These are phyloP conservation scores for Elsinoe fawcettii DNA, from an alignment of 2,329 filamentous ascomycete genomes.

Conservation along the genomic window DNA sequence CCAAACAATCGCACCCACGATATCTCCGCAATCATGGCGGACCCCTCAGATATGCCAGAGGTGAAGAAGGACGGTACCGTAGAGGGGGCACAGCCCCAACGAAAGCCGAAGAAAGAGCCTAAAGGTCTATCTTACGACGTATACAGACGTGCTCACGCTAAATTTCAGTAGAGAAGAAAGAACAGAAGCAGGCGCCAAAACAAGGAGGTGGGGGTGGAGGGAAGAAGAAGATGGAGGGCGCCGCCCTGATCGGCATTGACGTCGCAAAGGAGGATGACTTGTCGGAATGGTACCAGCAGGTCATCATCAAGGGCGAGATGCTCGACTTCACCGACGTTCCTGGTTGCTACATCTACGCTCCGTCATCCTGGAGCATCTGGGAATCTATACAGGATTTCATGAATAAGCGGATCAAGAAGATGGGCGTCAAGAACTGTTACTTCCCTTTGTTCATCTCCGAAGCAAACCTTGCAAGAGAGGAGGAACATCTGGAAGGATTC, in stretches of 20 bases:
- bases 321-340: slow-evolving; percentile 97
- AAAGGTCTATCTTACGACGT: slow-evolving; percentile 17
- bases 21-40: slow-evolving; percentile 8
- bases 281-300: slow-evolving; percentile 93
- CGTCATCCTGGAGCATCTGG: slow-evolving; percentile 60
- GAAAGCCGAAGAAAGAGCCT: slow-evolving; percentile 17
- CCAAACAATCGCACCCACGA: background rate
- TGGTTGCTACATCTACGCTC: slow-evolving; percentile 90
- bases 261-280: slow-evolving; percentile 80
- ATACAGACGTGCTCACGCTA: background rate
- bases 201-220: slow-evolving; percentile 20
- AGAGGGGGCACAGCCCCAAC: slow-evolving; percentile 19
- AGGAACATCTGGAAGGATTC: slow-evolving; percentile 98
- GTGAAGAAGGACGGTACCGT: slow-evolving; percentile 16
- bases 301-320: slow-evolving; percentile 94
- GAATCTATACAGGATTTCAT: slow-evolving; percentile 55
- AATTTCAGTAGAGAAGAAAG: slow-evolving; percentile 23
- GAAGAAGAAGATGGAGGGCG: slow-evolving; percentile 46
- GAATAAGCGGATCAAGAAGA: slow-evolving; percentile 67
- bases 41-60: slow-evolving; percentile 9
- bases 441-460: slow-evolving; percentile 94
- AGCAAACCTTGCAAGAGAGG: slow-evolving; percentile 78
- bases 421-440: slow-evolving; percentile 91
- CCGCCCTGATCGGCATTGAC: slow-evolving; percentile 76
- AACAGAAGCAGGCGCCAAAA: slow-evolving; percentile 20